Conservation (phyloP, 345 rosid species). For the Euclidium syriacum region DNA sequence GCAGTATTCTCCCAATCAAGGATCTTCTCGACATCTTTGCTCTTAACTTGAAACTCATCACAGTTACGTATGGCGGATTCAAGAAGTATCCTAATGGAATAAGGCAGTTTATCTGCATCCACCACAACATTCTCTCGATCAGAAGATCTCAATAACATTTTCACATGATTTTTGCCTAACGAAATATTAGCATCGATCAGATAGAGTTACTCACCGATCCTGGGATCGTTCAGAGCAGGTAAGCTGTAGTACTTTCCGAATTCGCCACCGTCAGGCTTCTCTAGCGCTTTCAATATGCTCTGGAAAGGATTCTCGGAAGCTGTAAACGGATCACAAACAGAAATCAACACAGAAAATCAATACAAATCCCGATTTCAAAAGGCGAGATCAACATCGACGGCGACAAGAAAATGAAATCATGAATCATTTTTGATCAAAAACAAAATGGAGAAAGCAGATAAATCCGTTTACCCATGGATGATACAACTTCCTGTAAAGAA, state of each 20-base stretch:
- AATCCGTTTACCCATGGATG: constrained; percentile 17
- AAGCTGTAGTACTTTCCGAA: constrained; percentile 92
- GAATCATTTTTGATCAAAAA: background rate
- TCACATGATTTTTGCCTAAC: background rate
- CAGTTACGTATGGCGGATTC: constrained; percentile 97
- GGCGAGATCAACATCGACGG: background rate
- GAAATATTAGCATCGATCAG: background rate
- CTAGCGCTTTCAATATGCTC: no score
- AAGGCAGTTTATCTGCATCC: constrained; percentile 75
- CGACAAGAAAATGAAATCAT: background rate
- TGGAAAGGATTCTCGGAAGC: no score
- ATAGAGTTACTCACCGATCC: constrained; percentile 59
- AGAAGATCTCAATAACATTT: background rate
- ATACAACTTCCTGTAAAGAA: background rate
- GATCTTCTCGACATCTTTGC: constrained; percentile 91
- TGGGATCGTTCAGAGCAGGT: constrained; percentile 88
- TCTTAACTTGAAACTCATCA: constrained; percentile 93
- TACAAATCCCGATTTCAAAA: background rate
- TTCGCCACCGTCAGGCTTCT: constrained; percentile 94
- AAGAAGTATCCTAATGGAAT: constrained; percentile 86
- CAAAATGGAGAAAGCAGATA: background rate
- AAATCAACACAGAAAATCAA: background rate
- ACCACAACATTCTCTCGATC: constrained; percentile 7
- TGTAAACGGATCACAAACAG: constrained; percentile 19
- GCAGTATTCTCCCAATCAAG: constrained; percentile 88